phyloP scores from a whole-genome alignment of 306 rosid genomes.

The Trichosanthes cucumerina region DNA sequence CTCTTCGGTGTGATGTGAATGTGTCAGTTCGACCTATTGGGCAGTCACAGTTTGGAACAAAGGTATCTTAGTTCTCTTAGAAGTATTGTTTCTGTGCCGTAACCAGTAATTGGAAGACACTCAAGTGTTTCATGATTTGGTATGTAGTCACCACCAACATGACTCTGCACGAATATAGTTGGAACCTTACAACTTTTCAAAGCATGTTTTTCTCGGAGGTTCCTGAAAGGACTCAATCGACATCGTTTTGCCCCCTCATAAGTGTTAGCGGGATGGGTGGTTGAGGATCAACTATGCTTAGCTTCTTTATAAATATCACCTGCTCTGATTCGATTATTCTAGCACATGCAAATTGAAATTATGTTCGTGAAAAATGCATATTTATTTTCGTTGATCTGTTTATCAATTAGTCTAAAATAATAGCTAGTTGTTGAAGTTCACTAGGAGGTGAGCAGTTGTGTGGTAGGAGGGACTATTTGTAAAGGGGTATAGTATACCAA shows the following conservation, averaged over 20 bases:
- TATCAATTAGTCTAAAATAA: background rate
- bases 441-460: background rate
- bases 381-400: slow-evolving; percentile 10
- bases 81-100: background rate
- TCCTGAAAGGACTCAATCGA: background rate
- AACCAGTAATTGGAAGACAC: background rate
- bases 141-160: background rate
- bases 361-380: background rate
- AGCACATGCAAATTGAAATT: background rate
- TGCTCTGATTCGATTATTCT: background rate
- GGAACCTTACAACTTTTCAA: background rate
- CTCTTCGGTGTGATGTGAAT: slow-evolving; percentile 93
- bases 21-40: slow-evolving; percentile 82
- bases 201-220: background rate
- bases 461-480: background rate
- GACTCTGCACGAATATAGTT: background rate
- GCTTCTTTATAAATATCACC: background rate
- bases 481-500: background rate
- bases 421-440: background rate
- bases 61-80: slow-evolving; percentile 29
- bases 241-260: background rate
- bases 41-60: slow-evolving; percentile 71
- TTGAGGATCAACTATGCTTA: background rate
- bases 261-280: background rate
- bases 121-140: background rate